phyloP scores from a whole-genome alignment of 2,329 filamentous ascomycete genomes.

The Fusarium succisae region DNA sequence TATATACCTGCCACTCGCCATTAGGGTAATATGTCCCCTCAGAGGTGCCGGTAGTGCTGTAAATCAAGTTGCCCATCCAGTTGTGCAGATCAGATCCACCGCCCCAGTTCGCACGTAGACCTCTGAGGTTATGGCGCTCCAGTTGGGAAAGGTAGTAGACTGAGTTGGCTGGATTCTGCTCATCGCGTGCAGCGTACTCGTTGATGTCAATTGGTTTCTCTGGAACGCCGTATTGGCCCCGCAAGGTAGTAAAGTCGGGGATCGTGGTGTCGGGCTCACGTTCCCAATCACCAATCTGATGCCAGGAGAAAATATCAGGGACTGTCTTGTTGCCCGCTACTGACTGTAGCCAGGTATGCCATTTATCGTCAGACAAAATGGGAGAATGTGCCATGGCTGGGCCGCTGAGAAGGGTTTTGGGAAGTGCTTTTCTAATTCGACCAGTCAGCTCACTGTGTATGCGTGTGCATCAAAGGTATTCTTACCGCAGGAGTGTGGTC shows the following conservation, averaged over 20 bases:
- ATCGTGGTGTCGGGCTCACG: not conserved
- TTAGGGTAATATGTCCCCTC: not conserved
- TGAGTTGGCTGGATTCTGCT: not conserved
- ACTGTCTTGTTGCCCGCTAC: not conserved
- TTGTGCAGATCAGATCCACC: not conserved
- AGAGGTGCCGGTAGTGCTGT: not conserved
- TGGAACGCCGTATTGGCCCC: not conserved
- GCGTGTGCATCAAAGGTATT: fast-evolving
- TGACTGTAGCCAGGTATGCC: not conserved
- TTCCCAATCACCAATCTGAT: not conserved
- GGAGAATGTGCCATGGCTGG: not conserved
- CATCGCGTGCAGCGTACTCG: not conserved
- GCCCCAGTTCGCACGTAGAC: not conserved
- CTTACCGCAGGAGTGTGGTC: not conserved
- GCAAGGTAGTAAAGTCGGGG: not conserved
- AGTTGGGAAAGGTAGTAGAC: not conserved
- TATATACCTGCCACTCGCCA: not conserved
- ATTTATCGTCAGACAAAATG: not conserved
- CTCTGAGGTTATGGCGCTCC: not conserved
- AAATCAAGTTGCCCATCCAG: not conserved
- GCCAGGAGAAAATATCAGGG: not conserved
- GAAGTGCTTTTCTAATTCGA: not conserved
- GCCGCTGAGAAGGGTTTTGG: not conserved
- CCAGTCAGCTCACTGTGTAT: not conserved
- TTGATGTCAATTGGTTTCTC: not conserved